Evolutionary conservation across 1,284 basidiomycete species (phyloP), one percentile per base, ranked within the genome.

Genomic region (Ceratobasidium sp.): DNA sequence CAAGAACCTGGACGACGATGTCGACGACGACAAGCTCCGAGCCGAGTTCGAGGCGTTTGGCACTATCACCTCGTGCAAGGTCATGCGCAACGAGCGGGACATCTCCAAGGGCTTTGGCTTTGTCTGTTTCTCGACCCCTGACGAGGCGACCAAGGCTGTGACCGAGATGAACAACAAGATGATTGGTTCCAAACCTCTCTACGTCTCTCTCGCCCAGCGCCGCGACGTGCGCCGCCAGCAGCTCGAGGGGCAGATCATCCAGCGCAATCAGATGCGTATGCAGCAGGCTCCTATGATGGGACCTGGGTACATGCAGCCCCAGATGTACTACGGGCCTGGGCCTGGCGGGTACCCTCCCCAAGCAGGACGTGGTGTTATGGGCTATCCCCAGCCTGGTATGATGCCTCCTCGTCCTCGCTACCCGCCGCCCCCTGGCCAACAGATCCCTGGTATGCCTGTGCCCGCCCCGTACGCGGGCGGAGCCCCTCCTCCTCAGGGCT

Each of bases 101-200:
- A 89, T 86, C 63, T 95, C 94, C 59, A 95, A 96, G 82, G 98
- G 98, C 80, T 99, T 99, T 81, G 98, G 98, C 79, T 99, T 99
- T 83, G 98, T 99, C 79, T 99, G 98, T 86, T 99, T 96, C 88
- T 95, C 95, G 56, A 92, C 95, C 75, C 96, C 98, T 71, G 98
- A 99, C 80, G 98, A 99, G 86, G 97, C 98, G 63, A 98, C 96
- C 82, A 99, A 98, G 87, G 98, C 98, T 76, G 96, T 99, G 78
- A 94, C 95, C 74, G 98, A 99, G 87, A 98, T 99, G 96, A 99
- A 99, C 89, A 98, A 98, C 89, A 98, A 98, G 88, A 99, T 99
- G 93, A 95, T 99, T 81, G 96, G 97, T 79, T 90, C 93, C 81
- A 99, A 99, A 85, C 98, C 98, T 71, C 90, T 99, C 80, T 99